Base-by-base conservation (phyloP, 129 eudicot species). In the Centrapalus pauciflorus region DNA sequence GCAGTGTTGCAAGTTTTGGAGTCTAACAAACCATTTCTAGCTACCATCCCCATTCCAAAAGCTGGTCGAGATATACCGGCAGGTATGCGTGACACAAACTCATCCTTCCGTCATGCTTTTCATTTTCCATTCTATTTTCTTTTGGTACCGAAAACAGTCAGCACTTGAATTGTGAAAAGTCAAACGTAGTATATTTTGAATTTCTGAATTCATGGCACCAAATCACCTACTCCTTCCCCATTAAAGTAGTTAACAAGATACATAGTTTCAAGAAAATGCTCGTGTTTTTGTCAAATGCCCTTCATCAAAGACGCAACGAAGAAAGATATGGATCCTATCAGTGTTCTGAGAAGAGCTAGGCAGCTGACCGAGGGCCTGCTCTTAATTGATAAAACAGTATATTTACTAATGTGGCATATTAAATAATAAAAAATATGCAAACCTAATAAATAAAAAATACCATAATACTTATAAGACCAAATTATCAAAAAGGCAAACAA, bases 1-100 rank as follows among this genome's bases (percentile, higher is more conserved):
- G 85, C 97, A 35, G 96, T 91, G 14, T 67, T 87, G 73, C 81
- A 79, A 29, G 80, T 91, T 56, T 64, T 91, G 43, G 81, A 85
- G 76, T 87, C 96, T 27, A 85, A 85, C 34, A 75, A 81, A 50
- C 90, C 90, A 9, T 66, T 87, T 45, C 67, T 91, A 82, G 97
- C 97, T 51, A 68, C 96, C 37, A 74, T 91, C 29, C 97, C 94
- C 0, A 67, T 82, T 35, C 85, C 96, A 52, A 90, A 84, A 65
- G 77, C 73, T 17, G 97, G 96, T 71, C 79, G 90, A 60, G 94
- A 83, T 79, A 83, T 91, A 70, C 97, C 97, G 68, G 97, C 86
- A 80, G 97, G 97, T 90, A 69, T 11, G 3, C 56, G 43, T 54
- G 60, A n/a, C 60, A 77, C 33, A 32, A 6, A 37, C 30, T 34